Percentiles rank a stretch among this genome's conserved stretches.
Evolutionary conservation across 306 rosid genomes (phyloP).

Genomic region (Cucurbita maxima): DNA sequence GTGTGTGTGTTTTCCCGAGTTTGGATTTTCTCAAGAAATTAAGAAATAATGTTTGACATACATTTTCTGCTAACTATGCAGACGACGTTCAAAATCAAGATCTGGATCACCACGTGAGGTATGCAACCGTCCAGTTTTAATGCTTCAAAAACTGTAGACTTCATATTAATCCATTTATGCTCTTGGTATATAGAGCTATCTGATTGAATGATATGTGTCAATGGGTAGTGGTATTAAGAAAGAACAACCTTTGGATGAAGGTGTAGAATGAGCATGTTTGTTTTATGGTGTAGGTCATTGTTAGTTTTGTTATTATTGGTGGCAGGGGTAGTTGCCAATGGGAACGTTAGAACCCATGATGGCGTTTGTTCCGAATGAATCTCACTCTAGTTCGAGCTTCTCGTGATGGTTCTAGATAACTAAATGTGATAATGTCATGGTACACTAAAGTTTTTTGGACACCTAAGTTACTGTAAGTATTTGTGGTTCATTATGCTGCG

Average conservation of each 20-base stretch:
- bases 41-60: not conserved
- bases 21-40: not conserved
- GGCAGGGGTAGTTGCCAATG: not conserved
- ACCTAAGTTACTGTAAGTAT: not conserved
- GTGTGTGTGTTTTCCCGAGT: not conserved
- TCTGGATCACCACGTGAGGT: conserved; percentile 73
- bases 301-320: not conserved
- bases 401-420: not conserved
- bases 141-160: not conserved
- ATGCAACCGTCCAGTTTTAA: conserved; percentile 6
- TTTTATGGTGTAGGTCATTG: not conserved
- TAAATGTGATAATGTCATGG: not conserved
- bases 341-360: not conserved
- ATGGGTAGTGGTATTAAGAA: not conserved
- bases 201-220: not conserved
- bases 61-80: conserved; percentile 14
- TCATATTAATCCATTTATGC: not conserved
- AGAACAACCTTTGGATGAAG: not conserved
- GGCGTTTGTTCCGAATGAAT: not conserved
- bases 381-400: not conserved
- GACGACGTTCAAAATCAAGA: conserved; percentile 44
- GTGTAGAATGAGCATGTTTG: not conserved
- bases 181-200: not conserved
- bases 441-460: not conserved
- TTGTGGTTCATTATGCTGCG: not conserved